Base-by-base conservation (phyloP, 108 stramenopile species). In the Aurantiochytrium sp. region DNA sequence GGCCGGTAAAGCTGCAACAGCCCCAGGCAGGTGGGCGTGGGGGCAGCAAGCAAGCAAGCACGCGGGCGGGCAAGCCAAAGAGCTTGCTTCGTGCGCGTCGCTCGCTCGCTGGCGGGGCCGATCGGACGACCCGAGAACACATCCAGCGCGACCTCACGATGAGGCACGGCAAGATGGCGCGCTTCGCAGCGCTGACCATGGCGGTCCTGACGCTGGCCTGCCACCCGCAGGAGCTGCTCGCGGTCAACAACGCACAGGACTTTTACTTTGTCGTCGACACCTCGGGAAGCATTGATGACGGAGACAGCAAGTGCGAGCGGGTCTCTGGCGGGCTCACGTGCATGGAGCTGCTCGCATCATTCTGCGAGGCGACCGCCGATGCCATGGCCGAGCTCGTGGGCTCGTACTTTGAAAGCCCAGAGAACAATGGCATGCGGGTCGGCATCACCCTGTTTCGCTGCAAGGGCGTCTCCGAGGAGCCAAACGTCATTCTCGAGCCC, bases 401-500 rank as follows among this genome's bases (percentile, higher is more conserved):
- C 10, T 81, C 73, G 1, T 81, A 2, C 73, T 81, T 30, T 24
- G 45, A 41, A 42, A 27, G 27, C 27, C 73, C 39, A 15, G 73
- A 81, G 30, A 48, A 81, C 30, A 81, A 81, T 42, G 73, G 73
- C 42, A 48, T 81, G 1, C 73, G 73, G 21, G 45, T 81, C 45
- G 73, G 36, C n/a, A 81, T 81, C 73, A 41, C 45, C 45, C 15
- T 81, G 17, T 81, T 81, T 81, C 73, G 73, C n/a, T 81, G 73
- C 45, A 81, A 22, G 3, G 45, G 45, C 2, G 2, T 2, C 1
- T 0, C 6, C 45, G 6, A 1, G 21, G 73, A 81, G 6, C 73
- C 73, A 24, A 3, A 81, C 39, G 24, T 81, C 30, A 41, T 81
- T 24, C 3, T 81, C 12, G 24, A 42, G 12, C 73, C 73, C n/a